These are phyloP conservation scores for Phytophthora quininea DNA, from an alignment of 352 stramenopile genomes.

Conservation along the genomic window DNA sequence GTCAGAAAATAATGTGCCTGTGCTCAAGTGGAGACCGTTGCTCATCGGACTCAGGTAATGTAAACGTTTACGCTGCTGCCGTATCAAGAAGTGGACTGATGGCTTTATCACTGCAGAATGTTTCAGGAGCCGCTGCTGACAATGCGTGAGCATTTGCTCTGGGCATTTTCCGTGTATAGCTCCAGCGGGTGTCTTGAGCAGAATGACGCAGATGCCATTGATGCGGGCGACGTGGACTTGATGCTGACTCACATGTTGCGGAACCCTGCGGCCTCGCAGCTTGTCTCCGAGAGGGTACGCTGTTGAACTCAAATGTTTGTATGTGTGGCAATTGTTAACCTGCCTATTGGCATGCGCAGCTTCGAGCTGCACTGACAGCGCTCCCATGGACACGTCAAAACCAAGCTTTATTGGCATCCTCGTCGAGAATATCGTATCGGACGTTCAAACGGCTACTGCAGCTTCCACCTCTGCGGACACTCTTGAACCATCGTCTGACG, in stretches of 20 bases:
- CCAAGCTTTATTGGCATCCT: conserved; percentile 23
- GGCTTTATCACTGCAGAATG: conserved; percentile 31
- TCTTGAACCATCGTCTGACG: conserved; percentile 44
- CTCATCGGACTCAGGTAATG: conserved; percentile 58
- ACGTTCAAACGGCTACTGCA: conserved; percentile 52
- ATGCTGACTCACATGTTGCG: conserved; percentile 61
- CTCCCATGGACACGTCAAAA: conserved; percentile 31
- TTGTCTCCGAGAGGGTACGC: conserved; percentile 60
- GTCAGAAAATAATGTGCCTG: conserved; percentile 47
- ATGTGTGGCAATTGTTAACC: too few species aligned
- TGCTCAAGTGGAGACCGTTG: conserved; percentile 74
- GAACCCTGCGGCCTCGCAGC: conserved; percentile 49
- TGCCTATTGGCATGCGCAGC: conserved; percentile 21
- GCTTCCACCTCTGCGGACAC: conserved; percentile 44
- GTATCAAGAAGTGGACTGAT: background rate
- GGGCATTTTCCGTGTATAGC: conserved; percentile 62
- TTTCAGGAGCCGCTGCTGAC: conserved; percentile 63
- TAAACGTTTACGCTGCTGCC: background rate
- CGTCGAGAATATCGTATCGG: conserved; percentile 49
- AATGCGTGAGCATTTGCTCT: conserved; percentile 60
- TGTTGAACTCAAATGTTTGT: background rate
- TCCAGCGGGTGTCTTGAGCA: conserved; percentile 63
- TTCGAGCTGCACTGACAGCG: conserved; percentile 55
- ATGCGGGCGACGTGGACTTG: conserved; percentile 45
- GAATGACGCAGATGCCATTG: conserved; percentile 35